Conservation (phyloP, 2,329 filamentous ascomycete species). For the Aspergillus intermedius region DNA sequence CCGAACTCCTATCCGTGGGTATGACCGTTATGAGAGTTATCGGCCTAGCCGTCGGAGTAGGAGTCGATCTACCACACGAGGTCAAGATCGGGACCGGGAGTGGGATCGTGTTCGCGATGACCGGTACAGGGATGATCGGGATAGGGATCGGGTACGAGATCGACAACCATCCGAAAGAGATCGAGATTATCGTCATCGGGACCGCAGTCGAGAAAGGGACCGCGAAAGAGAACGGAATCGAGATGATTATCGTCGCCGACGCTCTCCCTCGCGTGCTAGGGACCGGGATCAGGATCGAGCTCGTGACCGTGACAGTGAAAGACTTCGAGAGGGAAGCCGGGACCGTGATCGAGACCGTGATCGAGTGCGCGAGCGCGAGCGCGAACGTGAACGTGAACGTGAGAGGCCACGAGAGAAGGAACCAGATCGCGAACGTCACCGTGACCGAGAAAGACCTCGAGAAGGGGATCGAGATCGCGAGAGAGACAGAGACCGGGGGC, state of each 20-base stretch:
- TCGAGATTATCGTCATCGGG: constrained; percentile 5
- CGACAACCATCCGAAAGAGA: constrained; percentile 9
- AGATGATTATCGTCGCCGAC: constrained; percentile 20
- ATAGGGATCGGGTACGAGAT: constrained; percentile 1
- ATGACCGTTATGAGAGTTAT: constrained; percentile 25
- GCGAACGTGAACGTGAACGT: constrained; percentile 1
- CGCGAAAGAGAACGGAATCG: constrained; percentile 14
- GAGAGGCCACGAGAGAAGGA: constrained; percentile 1
- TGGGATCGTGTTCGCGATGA: constrained; percentile 17
- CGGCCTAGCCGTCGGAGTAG: constrained; percentile 29
- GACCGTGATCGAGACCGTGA: constrained; percentile 8
- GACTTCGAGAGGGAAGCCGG: constrained; percentile 3
- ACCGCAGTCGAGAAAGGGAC: constrained; percentile 7
- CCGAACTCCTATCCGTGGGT: constrained; percentile 16
- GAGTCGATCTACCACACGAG: constrained; percentile 26
- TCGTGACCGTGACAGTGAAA: constrained; percentile 6
- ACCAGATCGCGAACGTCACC: constrained; percentile 2
- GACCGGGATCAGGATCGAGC: constrained; percentile 5
- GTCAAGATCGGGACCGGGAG: constrained; percentile 20
- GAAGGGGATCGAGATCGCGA: constrained; percentile 12
- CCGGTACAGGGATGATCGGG: constrained; percentile 2
- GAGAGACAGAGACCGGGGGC: constrained; percentile 5
- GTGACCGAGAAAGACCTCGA: constrained; percentile 10
- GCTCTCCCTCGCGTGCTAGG: constrained; percentile 6
- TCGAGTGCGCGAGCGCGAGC: constrained; percentile 5